Conservation (phyloP, 345 rosid species). For the Boechera divaricarpa region DNA sequence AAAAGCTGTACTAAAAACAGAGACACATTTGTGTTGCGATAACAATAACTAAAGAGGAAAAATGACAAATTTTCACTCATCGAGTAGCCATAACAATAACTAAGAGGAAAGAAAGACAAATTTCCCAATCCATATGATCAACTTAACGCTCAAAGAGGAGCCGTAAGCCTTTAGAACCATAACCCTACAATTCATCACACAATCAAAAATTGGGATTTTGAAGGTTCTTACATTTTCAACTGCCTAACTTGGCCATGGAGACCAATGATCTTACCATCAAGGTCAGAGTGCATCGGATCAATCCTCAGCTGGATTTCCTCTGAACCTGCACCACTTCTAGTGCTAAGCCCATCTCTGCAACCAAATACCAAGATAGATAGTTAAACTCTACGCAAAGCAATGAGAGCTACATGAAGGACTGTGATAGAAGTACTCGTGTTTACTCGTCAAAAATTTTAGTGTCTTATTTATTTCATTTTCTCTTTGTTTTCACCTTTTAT, state of each 20-base stretch:
- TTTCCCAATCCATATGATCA: constrained; percentile 8
- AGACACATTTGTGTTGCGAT: too few relatives aligned
- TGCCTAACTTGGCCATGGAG: constrained; percentile 80
- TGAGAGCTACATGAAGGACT: too few relatives aligned
- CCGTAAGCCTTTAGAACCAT: too few relatives aligned
- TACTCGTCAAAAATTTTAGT: too few relatives aligned
- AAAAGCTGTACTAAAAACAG: too few relatives aligned
- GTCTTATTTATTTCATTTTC: too few relatives aligned
- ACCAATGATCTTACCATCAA: constrained; percentile 83
- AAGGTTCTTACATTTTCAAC: constrained; percentile 59
- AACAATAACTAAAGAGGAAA: too few relatives aligned
- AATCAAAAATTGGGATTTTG: background rate
- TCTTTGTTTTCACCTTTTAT: too few relatives aligned
- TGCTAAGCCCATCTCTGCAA: constrained; percentile 78
- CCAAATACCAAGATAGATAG: background rate
- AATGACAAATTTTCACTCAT: background rate
- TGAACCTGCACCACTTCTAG: constrained; percentile 69
- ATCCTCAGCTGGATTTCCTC: constrained; percentile 86
- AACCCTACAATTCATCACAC: too few relatives aligned
- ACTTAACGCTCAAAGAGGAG: background rate
- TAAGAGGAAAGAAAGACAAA: too few relatives aligned
- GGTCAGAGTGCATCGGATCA: constrained; percentile 82
- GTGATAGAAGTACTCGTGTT: too few relatives aligned
- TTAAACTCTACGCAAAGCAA: background rate
- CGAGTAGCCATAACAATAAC: too few relatives aligned